phyloP scores from a whole-genome alignment of 768 basidiomycete species.

The Mycena belliarum region DNA sequence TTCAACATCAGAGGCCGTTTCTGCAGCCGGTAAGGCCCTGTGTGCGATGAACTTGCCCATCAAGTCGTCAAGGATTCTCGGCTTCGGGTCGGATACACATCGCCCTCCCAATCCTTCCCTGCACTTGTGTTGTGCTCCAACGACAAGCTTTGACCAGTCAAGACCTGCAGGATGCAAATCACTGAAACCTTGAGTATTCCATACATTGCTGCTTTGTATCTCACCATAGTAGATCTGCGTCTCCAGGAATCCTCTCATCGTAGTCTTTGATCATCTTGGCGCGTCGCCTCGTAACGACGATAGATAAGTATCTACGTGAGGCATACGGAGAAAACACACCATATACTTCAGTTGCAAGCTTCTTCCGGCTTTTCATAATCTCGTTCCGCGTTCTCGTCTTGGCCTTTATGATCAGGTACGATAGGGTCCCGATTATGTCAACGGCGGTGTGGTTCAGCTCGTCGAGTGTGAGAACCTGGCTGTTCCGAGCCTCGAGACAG shows the following conservation, averaged over 20 bases:
- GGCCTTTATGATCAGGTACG: slow-evolving; percentile 34
- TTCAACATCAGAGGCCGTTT: too few species aligned
- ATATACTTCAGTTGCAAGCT: slow-evolving; percentile 20
- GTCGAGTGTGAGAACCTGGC: neutral
- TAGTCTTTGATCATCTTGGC: too few species aligned
- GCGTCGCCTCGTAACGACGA: too few species aligned
- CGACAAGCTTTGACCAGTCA: too few species aligned
- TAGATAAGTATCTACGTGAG: too few species aligned
- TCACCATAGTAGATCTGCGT: too few species aligned
- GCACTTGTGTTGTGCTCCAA: neutral
- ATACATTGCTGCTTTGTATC: too few species aligned
- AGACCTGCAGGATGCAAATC: too few species aligned
- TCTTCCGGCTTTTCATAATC: slow-evolving; percentile 36
- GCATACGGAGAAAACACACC: neutral
- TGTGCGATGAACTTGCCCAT: neutral
- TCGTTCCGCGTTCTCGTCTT: slow-evolving; percentile 32
- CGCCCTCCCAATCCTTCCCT: neutral
- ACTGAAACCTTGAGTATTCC: too few species aligned
- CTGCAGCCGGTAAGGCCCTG: too few species aligned
- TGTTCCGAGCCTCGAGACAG: slow-evolving; percentile 23
- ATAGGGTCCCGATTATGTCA: slow-evolving; percentile 28
- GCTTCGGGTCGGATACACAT: neutral
- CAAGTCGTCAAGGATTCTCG: neutral
- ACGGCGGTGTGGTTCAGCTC: slow-evolving; percentile 22
- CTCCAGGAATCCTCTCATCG: too few species aligned